Evolutionary conservation across 1,284 basidiomycete genomes (phyloP), one percentile per base, ranked within the genome.

Genomic region (Cerrena zonata): DNA sequence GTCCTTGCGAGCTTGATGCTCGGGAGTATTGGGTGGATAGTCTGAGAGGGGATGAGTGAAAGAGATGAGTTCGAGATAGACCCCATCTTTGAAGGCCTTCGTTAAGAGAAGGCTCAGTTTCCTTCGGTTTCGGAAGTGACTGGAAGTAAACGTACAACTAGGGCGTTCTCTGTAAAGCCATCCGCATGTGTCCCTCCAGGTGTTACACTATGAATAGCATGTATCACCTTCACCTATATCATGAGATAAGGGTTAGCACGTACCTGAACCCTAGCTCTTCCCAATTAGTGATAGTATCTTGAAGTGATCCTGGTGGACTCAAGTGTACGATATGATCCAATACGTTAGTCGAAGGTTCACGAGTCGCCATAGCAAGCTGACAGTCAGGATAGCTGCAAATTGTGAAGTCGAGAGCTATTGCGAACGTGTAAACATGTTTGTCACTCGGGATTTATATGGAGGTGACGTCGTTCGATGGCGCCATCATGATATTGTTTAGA

Each of bases 291-390:
- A 77, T 69, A n/a, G 70, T 73, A 34, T 74, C 63, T n/a, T 72
- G 59, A 3, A 86, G 68, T 0, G 77, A 70, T 0, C 77, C 82
- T 1, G 83, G 78, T 1, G 83, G 78, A 0, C 78, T 79, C n/a
- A 87, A 68, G 61, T 86, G 77, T 0, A 87, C 74, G 53, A 87
- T 78, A 58, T 87, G 84, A 54, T 87, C 84, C 15, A 86, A 63
- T 5, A 65, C 77, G 40, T 67, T 71, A 0, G 82, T 84, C 13
- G 73, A 70, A 27, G 64, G 64, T 27, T 43, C 38, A 34, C 23
- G 30, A 7, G 30, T 15, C 30, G 15, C 15, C n/a, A n/a, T n/a
- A n/a, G n/a, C n/a, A n/a, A n/a, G n/a, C n/a, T n/a, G n/a, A n/a
- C n/a, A n/a, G n/a, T n/a, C n/a, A n/a, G n/a, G n/a, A n/a, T n/a